phyloP scores from a whole-genome alignment of 2,329 filamentous ascomycete species.

The Didymella pomorum region DNA sequence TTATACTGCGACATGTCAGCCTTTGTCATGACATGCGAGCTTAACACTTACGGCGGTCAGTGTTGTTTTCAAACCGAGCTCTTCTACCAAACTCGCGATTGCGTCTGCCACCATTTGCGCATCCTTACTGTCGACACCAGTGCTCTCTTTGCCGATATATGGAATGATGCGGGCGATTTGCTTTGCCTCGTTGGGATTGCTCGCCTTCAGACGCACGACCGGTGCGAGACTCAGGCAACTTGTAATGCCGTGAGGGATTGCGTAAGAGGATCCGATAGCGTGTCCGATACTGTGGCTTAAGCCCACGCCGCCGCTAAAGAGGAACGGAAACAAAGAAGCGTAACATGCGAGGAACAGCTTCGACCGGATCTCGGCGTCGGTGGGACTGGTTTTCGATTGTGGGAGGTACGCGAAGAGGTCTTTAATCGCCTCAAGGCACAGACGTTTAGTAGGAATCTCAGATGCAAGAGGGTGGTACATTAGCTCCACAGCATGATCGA shows the following conservation, averaged over 20 bases:
- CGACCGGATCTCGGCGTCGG: constrained; percentile 59
- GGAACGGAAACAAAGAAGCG: constrained; percentile 57
- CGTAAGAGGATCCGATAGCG: constrained; percentile 63
- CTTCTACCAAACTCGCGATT: constrained; percentile 56
- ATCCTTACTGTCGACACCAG: constrained; percentile 56
- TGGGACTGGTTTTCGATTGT: constrained; percentile 56
- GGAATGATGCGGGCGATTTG: constrained; percentile 58
- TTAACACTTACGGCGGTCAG: constrained; percentile 42
- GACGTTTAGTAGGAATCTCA: constrained; percentile 58
- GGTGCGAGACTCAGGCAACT: constrained; percentile 62
- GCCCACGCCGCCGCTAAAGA: constrained; percentile 60
- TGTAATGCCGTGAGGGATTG: constrained; percentile 65
- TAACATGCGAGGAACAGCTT: constrained; percentile 63
- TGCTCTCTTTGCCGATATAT: constrained; percentile 54
- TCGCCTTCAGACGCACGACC: constrained; percentile 62
- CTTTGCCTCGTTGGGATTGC: constrained; percentile 56
- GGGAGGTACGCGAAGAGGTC: constrained; percentile 63
- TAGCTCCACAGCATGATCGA: constrained; percentile 65
- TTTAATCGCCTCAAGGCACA: constrained; percentile 57
- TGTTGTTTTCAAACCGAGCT: constrained; percentile 52
- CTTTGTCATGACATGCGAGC: neutral
- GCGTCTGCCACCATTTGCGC: constrained; percentile 55
- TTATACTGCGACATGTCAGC: constrained; percentile 42
- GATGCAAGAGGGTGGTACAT: constrained; percentile 63
- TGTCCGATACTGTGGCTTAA: constrained; percentile 60